Evolutionary conservation across 208 protist species (phyloP).

Genomic region (Plasmodiophora brassicae): DNA sequence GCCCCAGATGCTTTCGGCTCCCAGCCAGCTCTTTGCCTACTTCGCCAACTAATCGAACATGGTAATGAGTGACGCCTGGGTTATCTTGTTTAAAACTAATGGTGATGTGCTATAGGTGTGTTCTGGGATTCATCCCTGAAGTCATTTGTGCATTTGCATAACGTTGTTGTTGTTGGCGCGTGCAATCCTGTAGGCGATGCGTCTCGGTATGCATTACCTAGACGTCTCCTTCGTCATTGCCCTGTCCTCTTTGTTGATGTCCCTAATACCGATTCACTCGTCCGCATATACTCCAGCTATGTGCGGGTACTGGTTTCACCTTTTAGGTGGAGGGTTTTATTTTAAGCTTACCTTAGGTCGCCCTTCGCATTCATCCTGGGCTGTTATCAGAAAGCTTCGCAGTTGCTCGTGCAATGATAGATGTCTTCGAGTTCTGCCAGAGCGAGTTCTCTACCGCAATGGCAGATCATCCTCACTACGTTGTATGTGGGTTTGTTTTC

Average conservation of each 20-base stretch:
- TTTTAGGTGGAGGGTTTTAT: neutral
- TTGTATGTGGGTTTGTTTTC: slow-evolving; percentile 96
- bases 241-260: slow-evolving; percentile 97
- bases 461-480: slow-evolving; percentile 81
- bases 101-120: slow-evolving; percentile 57
- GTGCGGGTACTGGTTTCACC: slow-evolving; percentile 74
- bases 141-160: slow-evolving; percentile 83
- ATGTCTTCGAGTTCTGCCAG: slow-evolving; percentile 43
- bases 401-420: slow-evolving; percentile 47
- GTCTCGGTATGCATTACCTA: slow-evolving; percentile 86
- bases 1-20: slow-evolving; percentile 92
- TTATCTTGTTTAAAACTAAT: neutral
- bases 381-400: slow-evolving; percentile 57
- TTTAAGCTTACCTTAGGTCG: neutral
- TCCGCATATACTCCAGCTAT: slow-evolving; percentile 96
- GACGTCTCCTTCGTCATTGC: slow-evolving; percentile 90
- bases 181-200: slow-evolving; percentile 98
- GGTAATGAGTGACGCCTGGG: slow-evolving; percentile 33
- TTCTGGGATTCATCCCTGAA: slow-evolving; percentile 76
- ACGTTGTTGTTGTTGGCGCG: slow-evolving; percentile 88
- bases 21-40: slow-evolving; percentile 90
- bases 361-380: slow-evolving; percentile 64
- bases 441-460: slow-evolving; percentile 53
- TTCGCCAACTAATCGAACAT: slow-evolving; percentile 95
- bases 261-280: slow-evolving; percentile 86